Conservation (phyloP, 75 land plant genomes). For the Cupressus sempervirens region DNA sequence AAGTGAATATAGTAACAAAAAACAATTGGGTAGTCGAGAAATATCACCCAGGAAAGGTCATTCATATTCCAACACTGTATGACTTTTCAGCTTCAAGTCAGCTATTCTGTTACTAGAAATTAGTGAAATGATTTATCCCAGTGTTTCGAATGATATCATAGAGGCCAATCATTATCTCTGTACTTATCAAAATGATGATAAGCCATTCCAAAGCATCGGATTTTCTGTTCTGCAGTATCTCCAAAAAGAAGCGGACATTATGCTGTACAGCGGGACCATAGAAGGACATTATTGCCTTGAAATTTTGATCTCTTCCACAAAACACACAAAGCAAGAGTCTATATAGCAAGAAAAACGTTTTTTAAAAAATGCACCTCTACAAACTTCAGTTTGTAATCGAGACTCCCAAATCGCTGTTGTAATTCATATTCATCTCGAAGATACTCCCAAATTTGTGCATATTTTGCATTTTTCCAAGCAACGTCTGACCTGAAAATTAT, state of each 20-base stretch:
- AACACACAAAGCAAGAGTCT: neutral
- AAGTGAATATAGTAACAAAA: neutral
- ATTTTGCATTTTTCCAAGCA: conserved; percentile 85
- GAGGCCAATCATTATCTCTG: conserved; percentile 51
- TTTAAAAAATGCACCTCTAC: conserved; percentile 49
- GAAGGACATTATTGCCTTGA: neutral
- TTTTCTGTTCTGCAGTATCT: conserved; percentile 63
- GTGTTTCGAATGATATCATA: conserved; percentile 43
- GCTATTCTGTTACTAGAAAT: neutral
- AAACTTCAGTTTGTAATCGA: conserved; percentile 79
- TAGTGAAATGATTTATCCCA: neutral
- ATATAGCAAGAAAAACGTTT: neutral
- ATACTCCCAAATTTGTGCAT: conserved; percentile 72
- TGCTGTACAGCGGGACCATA: conserved; percentile 41
- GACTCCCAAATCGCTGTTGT: conserved; percentile 70
- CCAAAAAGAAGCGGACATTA: conserved; percentile 66
- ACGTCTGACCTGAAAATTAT: conserved; percentile 56
- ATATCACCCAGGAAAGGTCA: neutral
- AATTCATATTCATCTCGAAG: conserved; percentile 78
- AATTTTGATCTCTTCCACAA: neutral
- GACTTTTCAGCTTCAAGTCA: neutral
- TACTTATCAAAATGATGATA: conserved; percentile 48
- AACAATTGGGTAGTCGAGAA: neutral
- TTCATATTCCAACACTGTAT: neutral
- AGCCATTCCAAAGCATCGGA: conserved; percentile 66